Evolutionary conservation across 768 basidiomycete genomes (phyloP).

Genomic region (Paxillus involutus): DNA sequence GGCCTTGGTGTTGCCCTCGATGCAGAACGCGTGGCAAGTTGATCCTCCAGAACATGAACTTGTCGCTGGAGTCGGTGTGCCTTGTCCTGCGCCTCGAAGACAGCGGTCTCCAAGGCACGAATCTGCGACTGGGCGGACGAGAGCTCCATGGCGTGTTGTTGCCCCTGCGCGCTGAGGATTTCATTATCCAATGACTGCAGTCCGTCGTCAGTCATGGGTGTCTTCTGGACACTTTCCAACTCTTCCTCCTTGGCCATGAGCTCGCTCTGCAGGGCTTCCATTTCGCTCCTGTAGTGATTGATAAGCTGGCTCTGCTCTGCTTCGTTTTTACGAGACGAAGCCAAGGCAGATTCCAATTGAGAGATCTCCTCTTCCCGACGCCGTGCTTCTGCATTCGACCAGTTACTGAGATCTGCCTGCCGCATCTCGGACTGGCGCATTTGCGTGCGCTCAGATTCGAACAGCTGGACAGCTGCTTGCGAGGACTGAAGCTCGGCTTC

Average conservation of each 20-base stretch:
- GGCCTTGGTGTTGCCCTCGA: conserved; percentile 43
- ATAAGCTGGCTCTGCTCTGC: conserved; percentile 67
- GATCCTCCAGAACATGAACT: conserved; percentile 62
- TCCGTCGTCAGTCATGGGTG: conserved; percentile 39
- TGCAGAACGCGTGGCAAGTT: conserved; percentile 49
- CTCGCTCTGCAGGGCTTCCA: conserved; percentile 68
- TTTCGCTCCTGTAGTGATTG: conserved; percentile 62
- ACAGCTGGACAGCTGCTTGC: conserved; percentile 49
- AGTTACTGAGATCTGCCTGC: conserved; percentile 58
- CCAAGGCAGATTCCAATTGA: conserved; percentile 51
- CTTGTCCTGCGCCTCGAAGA: conserved; percentile 72
- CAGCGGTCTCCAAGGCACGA: conserved; percentile 67
- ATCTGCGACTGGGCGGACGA: conserved; percentile 80
- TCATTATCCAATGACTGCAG: conserved; percentile 70
- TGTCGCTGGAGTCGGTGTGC: conserved; percentile 71
- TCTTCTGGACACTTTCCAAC: conserved; percentile 51
- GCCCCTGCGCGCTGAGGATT: conserved; percentile 63
- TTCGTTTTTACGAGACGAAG: conserved; percentile 44
- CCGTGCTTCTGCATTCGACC: conserved; percentile 44
- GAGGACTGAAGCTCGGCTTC: conserved; percentile 61
- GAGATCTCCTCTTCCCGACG: conserved; percentile 55
- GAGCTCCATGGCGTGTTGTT: conserved; percentile 79
- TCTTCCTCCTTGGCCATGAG: conserved; percentile 64
- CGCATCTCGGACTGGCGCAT: conserved; percentile 56
- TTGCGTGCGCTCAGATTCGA: conserved; percentile 66